Evolutionary conservation across 169 alveolate genomes (phyloP).

Genomic region (Plasmodium gallinaceum): DNA sequence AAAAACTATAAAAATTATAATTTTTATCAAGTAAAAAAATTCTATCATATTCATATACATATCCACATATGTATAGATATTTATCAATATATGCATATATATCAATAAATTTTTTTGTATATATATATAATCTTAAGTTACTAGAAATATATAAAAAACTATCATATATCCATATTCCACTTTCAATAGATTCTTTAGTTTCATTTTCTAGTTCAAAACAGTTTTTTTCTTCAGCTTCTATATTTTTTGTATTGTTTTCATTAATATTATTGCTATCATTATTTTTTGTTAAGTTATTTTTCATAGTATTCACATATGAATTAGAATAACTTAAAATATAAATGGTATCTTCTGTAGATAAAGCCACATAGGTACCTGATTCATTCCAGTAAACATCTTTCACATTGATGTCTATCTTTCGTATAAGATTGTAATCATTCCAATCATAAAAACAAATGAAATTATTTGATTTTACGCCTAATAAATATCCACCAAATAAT

Average conservation of each 20-base stretch:
- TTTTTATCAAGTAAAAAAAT: slow-evolving; percentile 85
- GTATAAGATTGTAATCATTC: slow-evolving; percentile 84
- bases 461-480: slow-evolving; percentile 92
- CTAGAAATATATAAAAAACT: slow-evolving; percentile 86
- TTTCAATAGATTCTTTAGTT: slow-evolving; percentile 82
- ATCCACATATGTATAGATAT: slow-evolving; percentile 86
- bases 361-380: slow-evolving; percentile 79
- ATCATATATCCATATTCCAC: slow-evolving; percentile 90
- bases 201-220: slow-evolving; percentile 82
- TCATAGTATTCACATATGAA: slow-evolving; percentile 8
- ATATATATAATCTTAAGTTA: slow-evolving; percentile 85
- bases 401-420: slow-evolving; percentile 71
- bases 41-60: slow-evolving; percentile 84
- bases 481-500: slow-evolving; percentile 92
- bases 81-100: slow-evolving; percentile 86
- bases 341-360: slow-evolving; percentile 78
- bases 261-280: not conserved
- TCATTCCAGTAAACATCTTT: slow-evolving; percentile 85
- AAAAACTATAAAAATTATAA: slow-evolving; percentile 79
- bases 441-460: slow-evolving; percentile 96
- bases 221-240: slow-evolving; percentile 70
- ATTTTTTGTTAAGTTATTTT: not conserved
- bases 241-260: not conserved
- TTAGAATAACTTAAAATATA: slow-evolving; percentile 79
- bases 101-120: slow-evolving; percentile 87